Evolutionary conservation across 2,329 filamentous ascomycete genomes (phyloP).

Genomic region (Trichoderma arundinaceum): DNA sequence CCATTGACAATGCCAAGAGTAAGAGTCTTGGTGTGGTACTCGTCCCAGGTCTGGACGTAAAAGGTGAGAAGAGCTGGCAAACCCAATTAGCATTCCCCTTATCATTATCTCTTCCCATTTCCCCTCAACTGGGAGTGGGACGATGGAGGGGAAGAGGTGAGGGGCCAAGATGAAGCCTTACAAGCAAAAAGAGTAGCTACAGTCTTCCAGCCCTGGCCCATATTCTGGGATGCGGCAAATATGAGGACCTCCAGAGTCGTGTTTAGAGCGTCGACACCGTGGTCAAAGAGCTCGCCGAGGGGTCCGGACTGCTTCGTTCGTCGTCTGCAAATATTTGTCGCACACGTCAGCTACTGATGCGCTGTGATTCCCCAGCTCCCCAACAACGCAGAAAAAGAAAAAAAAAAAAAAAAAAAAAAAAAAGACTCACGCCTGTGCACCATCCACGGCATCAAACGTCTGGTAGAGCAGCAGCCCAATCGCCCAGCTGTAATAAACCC

Average conservation of each 20-base stretch:
- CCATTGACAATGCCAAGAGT: slow-evolving; percentile 92
- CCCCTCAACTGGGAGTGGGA: background rate
- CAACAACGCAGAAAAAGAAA: background rate
- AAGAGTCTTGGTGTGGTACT: slow-evolving; percentile 96
- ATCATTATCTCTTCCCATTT: background rate
- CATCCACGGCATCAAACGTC: slow-evolving; percentile 97
- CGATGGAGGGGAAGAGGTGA: slow-evolving; percentile 11
- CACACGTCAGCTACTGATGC: background rate
- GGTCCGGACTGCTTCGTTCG: slow-evolving; percentile 92
- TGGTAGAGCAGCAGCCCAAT: slow-evolving; percentile 92
- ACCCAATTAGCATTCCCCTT: slow-evolving; percentile 23
- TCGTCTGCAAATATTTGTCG: slow-evolving; percentile 56
- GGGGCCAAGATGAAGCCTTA: slow-evolving; percentile 48
- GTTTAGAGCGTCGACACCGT: slow-evolving; percentile 95
- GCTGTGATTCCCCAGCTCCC: background rate
- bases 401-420: background rate
- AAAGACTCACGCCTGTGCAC: slow-evolving; percentile 78
- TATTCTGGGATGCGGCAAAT: slow-evolving; percentile 89
- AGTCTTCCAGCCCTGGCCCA: slow-evolving; percentile 91
- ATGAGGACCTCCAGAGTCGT: slow-evolving; percentile 92
- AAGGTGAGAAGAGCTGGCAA: slow-evolving; percentile 82
- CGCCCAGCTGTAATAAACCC: slow-evolving; percentile 95
- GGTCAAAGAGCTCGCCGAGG: slow-evolving; percentile 94
- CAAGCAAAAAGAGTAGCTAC: slow-evolving; percentile 82
- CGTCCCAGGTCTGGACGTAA: slow-evolving; percentile 98